phyloP scores from a whole-genome alignment of 2,329 filamentous ascomycete species.

The Shiraia sp. region DNA sequence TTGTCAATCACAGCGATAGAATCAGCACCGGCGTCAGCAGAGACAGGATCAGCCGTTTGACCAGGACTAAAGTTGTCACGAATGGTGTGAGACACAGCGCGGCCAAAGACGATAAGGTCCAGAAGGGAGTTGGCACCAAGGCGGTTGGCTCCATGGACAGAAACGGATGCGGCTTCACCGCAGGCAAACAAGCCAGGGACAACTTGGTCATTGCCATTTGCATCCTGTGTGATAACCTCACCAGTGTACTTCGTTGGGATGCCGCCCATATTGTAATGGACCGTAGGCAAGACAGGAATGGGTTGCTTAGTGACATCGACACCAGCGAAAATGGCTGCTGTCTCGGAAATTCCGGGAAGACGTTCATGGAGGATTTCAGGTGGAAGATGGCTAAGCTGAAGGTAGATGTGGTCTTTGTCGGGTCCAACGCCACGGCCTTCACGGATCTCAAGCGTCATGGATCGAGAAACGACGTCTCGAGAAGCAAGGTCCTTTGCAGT shows the following conservation, averaged over 20 bases:
- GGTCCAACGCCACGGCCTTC: slow-evolving; percentile 95
- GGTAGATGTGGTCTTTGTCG: slow-evolving; percentile 98
- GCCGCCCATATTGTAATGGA: slow-evolving; percentile 99
- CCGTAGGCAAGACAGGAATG: slow-evolving; percentile 92
- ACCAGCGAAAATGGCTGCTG: slow-evolving; percentile 93
- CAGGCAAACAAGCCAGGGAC: slow-evolving; percentile 95
- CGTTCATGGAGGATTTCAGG: slow-evolving; percentile 91
- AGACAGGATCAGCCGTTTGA: slow-evolving; percentile 74
- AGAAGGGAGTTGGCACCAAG: slow-evolving; percentile 97
- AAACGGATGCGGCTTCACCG: slow-evolving; percentile 96
- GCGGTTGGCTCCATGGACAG: slow-evolving; percentile 97
- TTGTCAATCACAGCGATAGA: slow-evolving; percentile 86
- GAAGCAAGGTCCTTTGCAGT: slow-evolving; percentile 97
- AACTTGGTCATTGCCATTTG: slow-evolving; percentile 84
- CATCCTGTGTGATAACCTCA: slow-evolving; percentile 89
- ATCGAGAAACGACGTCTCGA: slow-evolving; percentile 94
- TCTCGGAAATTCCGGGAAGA: slow-evolving; percentile 98
- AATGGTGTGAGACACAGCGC: slow-evolving; percentile 95
- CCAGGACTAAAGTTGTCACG: slow-evolving; percentile 91
- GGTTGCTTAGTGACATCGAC: slow-evolving; percentile 97
- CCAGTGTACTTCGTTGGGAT: slow-evolving; percentile 97
- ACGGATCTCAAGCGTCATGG: slow-evolving; percentile 98
- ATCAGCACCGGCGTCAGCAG: slow-evolving; percentile 84
- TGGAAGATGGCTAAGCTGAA: slow-evolving; percentile 94
- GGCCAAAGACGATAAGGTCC: slow-evolving; percentile 95